Evolutionary conservation across 1,284 basidiomycete species (phyloP), one percentile per base, ranked within the genome.

Genomic region (Trichosporon coremiiforme): DNA sequence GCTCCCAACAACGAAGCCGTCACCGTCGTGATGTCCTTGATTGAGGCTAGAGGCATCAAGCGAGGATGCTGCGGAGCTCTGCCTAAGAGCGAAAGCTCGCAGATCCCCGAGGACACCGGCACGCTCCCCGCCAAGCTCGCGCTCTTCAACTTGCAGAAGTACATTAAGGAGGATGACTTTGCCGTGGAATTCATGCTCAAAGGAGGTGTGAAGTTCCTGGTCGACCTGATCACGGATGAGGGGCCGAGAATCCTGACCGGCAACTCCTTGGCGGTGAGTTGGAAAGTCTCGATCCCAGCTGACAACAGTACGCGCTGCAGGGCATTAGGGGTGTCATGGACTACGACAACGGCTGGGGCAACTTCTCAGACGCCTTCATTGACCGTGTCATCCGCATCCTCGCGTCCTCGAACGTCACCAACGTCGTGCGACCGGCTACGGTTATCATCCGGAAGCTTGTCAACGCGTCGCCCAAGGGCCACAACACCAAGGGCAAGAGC

Each of bases 351-450:
- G 76, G 75, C 25, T 81, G 80, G 80, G 70, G 72, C 4, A 75
- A 78, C 57, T 71, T 81, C 31, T 73, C 75, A 1, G 75, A 80
- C 63, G 60, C 65, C 0, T 77, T 80, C 38, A 78, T 79, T 62
- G 74, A 77, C 69, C 76, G 84, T 66, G 78, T 97, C 55, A 92
- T 96, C 29, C 87, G 90, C 74, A 91, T 95, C 71, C 87, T 97
- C 50, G 89, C 91, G 3, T 89, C 91, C 0, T 85, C 90, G 17
- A 86, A 88, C 66, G 89, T 91, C 55, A 87, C 90, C n/a, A 99
- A 99, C 75, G 91, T 98, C 73, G 93, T 93, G 75, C 90, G 95
- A n/a, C 95, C 95, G 12, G 94, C 95, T 0, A 97, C 94, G n/a
- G 78, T 79, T 2, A 79, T 82, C 47, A 66, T 79, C 31, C 75